Conservation (phyloP, 345 rosid species). For the Psidium friedrichsthalianum region DNA sequence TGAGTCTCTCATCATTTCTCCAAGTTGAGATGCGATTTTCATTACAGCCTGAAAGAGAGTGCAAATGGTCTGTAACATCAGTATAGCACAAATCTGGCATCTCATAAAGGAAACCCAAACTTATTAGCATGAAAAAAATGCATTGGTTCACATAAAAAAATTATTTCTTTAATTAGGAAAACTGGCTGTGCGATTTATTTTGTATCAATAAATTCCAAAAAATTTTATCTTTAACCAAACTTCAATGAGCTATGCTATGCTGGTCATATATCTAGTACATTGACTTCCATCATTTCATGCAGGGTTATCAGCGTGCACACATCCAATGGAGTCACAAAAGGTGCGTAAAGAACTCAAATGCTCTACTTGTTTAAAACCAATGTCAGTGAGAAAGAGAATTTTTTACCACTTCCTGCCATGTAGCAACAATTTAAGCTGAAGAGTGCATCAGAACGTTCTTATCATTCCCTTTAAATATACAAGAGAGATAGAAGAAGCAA, state of each 20-base stretch:
- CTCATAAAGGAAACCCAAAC: not conserved
- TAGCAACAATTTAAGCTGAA: not conserved
- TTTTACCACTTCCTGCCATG: not conserved
- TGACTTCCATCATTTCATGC: not conserved
- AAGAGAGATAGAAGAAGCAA: not conserved
- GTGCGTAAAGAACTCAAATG: not conserved
- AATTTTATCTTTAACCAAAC: not conserved
- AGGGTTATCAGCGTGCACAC: not conserved
- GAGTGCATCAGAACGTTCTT: not conserved
- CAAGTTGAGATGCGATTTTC: constrained; percentile 26
- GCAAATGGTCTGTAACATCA: not conserved
- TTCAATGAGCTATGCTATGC: not conserved
- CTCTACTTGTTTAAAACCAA: not conserved
- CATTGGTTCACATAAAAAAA: not conserved
- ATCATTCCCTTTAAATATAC: not conserved
- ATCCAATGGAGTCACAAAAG: not conserved
- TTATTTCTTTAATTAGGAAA: not conserved
- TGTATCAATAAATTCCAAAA: not conserved
- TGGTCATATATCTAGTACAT: not conserved
- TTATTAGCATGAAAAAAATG: not conserved
- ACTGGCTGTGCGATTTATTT: not conserved
- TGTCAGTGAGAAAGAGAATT: not conserved
- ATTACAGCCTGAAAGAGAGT: constrained; percentile 27
- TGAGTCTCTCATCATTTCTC: constrained; percentile 33
- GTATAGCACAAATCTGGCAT: not conserved